Evolutionary conservation across 1,284 basidiomycete species (phyloP).

Genomic region (Xerocomus amazonicus): DNA sequence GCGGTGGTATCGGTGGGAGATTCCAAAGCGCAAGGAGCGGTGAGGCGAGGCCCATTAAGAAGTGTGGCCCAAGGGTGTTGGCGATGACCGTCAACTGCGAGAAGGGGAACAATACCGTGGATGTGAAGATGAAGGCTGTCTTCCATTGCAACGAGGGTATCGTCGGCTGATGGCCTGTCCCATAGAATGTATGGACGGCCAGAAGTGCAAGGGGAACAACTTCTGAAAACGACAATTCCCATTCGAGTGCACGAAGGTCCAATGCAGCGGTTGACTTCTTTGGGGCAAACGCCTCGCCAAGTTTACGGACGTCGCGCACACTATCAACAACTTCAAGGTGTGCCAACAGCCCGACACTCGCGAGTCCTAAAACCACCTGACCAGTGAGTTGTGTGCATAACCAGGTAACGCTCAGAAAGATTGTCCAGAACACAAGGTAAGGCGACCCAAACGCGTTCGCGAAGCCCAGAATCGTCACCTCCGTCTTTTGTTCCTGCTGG

Average conservation of each 20-base stretch:
- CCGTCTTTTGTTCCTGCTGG: slow-evolving; percentile 29
- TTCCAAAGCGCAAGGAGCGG: slow-evolving; percentile 90
- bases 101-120: slow-evolving; percentile 68
- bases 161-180: slow-evolving; percentile 90
- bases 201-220: slow-evolving; percentile 72
- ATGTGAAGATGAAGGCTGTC: slow-evolving; percentile 76
- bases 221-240: slow-evolving; percentile 52
- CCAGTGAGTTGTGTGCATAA: slow-evolving; percentile 69
- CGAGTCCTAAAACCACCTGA: slow-evolving; percentile 70
- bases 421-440: slow-evolving; percentile 78
- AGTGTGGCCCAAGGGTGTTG: slow-evolving; percentile 77
- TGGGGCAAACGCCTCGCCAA: slow-evolving; percentile 50
- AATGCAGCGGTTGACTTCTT: slow-evolving; percentile 39
- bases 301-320: slow-evolving; percentile 63
- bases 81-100: slow-evolving; percentile 76
- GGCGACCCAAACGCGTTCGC: slow-evolving; percentile 88
- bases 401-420: slow-evolving; percentile 65
- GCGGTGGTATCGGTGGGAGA: slow-evolving; percentile 50
- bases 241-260: slow-evolving; percentile 14
- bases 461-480: slow-evolving; percentile 79
- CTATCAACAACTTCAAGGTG: slow-evolving; percentile 80
- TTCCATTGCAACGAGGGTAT: slow-evolving; percentile 96
- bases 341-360: slow-evolving; percentile 62
- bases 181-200: slow-evolving; percentile 76
- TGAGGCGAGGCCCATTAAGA: slow-evolving; percentile 61